Evolutionary conservation across 2,329 filamentous ascomycete species (phyloP), one percentile per base, ranked within the genome.

Genomic region (Stemphylium lycopersici): DNA sequence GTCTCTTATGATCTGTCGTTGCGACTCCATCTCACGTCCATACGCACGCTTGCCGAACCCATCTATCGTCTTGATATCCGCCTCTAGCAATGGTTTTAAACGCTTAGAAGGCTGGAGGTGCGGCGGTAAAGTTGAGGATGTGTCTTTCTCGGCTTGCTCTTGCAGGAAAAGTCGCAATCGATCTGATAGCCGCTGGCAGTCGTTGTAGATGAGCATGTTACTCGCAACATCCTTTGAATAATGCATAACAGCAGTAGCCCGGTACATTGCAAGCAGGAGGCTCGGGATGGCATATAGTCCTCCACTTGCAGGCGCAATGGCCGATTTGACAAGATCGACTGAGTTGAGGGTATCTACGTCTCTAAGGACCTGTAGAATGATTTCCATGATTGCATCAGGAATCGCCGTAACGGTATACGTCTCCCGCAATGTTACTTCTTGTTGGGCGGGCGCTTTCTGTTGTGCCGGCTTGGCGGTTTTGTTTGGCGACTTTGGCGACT

Each of bases 371-470:
- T 78, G 57, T 84, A 80, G 78, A 47, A 93, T 85, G 24, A 90
- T 81, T 15, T 84, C 81, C 16, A 93, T 80, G 11, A 98, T 86
- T 3, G 87, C 85, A 56, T 91, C 88, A 0, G 95, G 93, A 72
- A 97, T 89, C 2, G 90, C 89, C 0, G 93, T 97, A 46, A 96
- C 90, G 54, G 87, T 90, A 73, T 96, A 99, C 1, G 84, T 90
- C 76, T 99, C 95, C 57, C 83, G 89, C 39, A 98, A 77, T 0
- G 90, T 89, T 55, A 98, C 78, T 69, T 95, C 89, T 50, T 86
- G 81, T 7, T 79, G 70, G 41, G 56, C 59, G 0, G 62, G 31
- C 18, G 56, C 39, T 34, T 69, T 68, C 16, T 68, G 59, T 2
- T 66, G 40, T 18, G 71, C 59, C 3, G 69, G 53, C 32, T 74